phyloP scores from a whole-genome alignment of 2,329 filamentous ascomycete genomes.

The Pyricularia pennisetigena region DNA sequence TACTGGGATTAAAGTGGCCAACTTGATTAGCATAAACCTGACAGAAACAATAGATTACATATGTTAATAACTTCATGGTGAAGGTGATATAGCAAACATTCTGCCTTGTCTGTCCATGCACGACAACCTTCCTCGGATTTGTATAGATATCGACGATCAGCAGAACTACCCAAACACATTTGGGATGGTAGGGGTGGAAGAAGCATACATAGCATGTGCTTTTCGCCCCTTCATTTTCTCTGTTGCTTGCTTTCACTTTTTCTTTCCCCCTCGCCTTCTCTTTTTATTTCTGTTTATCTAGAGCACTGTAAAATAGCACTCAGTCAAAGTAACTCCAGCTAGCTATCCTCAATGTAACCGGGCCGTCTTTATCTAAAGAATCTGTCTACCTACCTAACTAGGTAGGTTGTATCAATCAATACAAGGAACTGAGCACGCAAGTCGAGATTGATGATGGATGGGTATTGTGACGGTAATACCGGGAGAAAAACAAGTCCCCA shows the following conservation, averaged over 20 bases:
- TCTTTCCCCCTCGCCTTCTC: no score
- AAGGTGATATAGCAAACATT: neutral
- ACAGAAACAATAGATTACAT: neutral
- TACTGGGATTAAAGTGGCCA: neutral
- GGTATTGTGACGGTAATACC: neutral
- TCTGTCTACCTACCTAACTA: neutral
- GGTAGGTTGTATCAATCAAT: neutral
- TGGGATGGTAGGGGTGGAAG: neutral
- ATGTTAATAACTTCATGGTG: neutral
- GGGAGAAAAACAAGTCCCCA: neutral
- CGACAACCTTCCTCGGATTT: neutral
- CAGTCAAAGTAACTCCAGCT: no score
- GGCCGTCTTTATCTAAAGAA: no score
- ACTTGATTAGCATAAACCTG: neutral
- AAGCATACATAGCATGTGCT: neutral
- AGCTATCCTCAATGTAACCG: no score
- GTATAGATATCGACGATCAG: neutral
- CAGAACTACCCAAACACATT: neutral
- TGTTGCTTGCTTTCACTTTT: no score
- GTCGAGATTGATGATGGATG: neutral
- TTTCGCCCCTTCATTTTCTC: no score
- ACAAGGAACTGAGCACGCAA: neutral
- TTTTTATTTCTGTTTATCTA: no score
- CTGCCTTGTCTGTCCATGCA: neutral
- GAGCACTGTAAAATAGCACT: no score